Evolutionary conservation across 345 rosid species (phyloP).

Genomic region (Xanthoceras sorbifolium): DNA sequence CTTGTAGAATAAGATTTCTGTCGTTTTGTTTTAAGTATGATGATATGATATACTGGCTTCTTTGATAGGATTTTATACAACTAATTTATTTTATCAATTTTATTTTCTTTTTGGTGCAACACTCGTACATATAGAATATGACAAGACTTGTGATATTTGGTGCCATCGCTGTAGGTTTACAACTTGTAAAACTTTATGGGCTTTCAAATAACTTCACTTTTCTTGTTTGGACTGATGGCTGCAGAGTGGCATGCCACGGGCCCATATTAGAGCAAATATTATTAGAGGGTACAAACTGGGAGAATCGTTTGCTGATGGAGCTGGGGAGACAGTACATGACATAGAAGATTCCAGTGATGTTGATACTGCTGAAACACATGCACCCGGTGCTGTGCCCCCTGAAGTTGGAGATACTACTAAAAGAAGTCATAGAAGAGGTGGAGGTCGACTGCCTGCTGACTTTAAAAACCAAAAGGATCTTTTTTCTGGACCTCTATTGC

Average conservation of each 20-base stretch:
- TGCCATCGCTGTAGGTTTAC: not conserved
- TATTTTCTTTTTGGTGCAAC: not conserved
- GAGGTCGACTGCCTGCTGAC: conserved; percentile 29
- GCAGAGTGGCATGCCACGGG: conserved; percentile 51
- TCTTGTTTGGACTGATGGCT: conserved; percentile 20
- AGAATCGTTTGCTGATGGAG: conserved; percentile 39
- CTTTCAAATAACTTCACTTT: conserved; percentile 2
- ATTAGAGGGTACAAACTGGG: conserved; percentile 41
- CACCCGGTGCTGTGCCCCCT: conserved; percentile 26
- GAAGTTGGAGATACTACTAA: conserved; percentile 27
- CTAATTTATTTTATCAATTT: not conserved
- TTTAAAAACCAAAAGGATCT: conserved; percentile 36
- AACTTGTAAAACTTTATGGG: not conserved
- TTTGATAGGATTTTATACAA: not conserved
- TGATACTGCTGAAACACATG: conserved; percentile 18
- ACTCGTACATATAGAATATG: not conserved
- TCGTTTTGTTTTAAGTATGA: not conserved
- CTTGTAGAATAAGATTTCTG: not conserved
- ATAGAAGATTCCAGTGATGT: conserved; percentile 38
- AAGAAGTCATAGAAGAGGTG: conserved; percentile 34
- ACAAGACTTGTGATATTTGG: not conserved
- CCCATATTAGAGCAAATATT: conserved; percentile 48
- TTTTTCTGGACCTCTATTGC: conserved; percentile 57
- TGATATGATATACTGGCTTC: not conserved
- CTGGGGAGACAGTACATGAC: conserved; percentile 29